A percentile compares a stretch with the other conserved stretches of the same genome.
Evolutionary conservation across 805 yeast genomes (phyloP).

Genomic region (Monosporozyma unispora): DNA sequence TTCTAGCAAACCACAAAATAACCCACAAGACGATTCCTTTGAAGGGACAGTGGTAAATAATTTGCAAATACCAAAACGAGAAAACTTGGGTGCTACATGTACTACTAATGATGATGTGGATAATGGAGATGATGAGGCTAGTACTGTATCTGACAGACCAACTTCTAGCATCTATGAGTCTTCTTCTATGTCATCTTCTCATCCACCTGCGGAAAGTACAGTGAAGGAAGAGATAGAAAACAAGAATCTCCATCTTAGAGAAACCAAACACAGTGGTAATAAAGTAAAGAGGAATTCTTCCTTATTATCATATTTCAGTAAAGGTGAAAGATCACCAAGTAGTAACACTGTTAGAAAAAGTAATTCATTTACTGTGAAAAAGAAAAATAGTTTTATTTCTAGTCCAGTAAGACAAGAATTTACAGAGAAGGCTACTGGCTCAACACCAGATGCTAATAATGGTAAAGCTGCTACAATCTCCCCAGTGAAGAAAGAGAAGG

Average conservation of each 20-base stretch:
- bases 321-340: conserved; percentile 11
- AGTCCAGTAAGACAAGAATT: conserved; percentile 21
- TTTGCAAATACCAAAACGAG: background rate
- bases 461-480: conserved; percentile 6
- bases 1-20: background rate
- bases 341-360: conserved; percentile 2
- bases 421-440: conserved; percentile 14
- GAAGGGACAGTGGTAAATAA: background rate
- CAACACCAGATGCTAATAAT: conserved; percentile 13
- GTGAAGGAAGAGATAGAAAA: background rate
- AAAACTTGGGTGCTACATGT: background rate
- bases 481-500: conserved; percentile 20
- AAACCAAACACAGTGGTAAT: background rate
- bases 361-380: conserved; percentile 8
- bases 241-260: conserved; percentile 1
- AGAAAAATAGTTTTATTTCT: conserved; percentile 14
- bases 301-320: conserved; percentile 40
- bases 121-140: background rate
- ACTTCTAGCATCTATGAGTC: conserved; percentile 34
- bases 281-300: conserved; percentile 52
- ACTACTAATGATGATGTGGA: background rate
- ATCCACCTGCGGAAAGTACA: background rate
- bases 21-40: background rate
- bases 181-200: conserved; percentile 2
- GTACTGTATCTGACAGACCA: conserved; percentile 26